Percentiles rank a stretch among this genome's conserved stretches.
Evolutionary conservation across 495 filamentous ascomycete species (phyloP).

Genomic region (Gamarada debralockiae): DNA sequence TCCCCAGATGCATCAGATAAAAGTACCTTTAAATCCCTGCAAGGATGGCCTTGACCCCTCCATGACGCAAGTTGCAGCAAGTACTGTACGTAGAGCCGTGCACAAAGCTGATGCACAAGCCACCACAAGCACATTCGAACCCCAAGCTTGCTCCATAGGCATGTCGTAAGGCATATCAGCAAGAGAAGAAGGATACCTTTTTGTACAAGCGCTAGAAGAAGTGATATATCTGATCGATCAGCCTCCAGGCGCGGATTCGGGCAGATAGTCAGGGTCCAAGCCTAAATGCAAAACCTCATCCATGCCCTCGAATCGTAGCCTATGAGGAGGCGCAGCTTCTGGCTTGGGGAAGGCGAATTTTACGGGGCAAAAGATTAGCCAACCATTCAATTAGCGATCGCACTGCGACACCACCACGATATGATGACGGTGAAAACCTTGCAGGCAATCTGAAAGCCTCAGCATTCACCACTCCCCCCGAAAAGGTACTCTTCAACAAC

Average conservation of each 20-base stretch:
- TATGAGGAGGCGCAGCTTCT: not conserved
- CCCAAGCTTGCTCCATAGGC: too few relatives aligned
- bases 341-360: too few relatives aligned
- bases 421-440: slow-evolving; percentile 7
- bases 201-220: too few relatives aligned
- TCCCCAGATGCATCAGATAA: not conserved
- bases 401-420: not conserved
- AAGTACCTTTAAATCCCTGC: not conserved
- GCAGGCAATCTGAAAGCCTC: not conserved
- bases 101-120: not conserved
- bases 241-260: slow-evolving; percentile 2
- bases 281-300: not conserved
- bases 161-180: too few relatives aligned
- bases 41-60: slow-evolving; percentile 12
- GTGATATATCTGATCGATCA: not conserved
- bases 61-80: slow-evolving; percentile 9
- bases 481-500: not conserved
- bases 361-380: too few relatives aligned
- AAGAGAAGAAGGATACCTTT: too few relatives aligned
- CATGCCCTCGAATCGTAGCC: not conserved
- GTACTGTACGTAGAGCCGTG: not conserved
- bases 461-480: not conserved
- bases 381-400: too few relatives aligned
- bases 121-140: too few relatives aligned
- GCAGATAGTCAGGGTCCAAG: slow-evolving; percentile 10